Base-by-base conservation (phyloP, 331 rosid genomes). In the Malus hybrid region DNA sequence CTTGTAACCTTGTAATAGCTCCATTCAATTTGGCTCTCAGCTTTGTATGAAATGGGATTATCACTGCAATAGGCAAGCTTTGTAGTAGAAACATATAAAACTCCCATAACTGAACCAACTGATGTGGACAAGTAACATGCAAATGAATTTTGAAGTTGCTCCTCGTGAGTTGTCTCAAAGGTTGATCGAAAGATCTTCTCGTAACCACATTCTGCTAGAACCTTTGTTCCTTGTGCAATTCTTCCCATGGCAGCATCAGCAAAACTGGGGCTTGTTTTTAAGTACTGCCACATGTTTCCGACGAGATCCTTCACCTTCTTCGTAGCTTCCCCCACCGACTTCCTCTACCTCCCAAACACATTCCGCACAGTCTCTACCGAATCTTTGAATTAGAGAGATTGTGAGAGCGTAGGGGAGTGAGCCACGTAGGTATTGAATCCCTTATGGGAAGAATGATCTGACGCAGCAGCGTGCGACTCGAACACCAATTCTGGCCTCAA, bases 171-270 rank as follows among this genome's bases (percentile, higher is more conserved):
- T 16, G 92, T 85, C 70, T 88, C 97, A 80, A 92, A 94, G 13
- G 97, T 90, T 36, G 77, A 85, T 29, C 52, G 82, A 83, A 92
- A 94, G 75, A 92, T 89, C 87, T 85, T 92, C 79, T 92, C 96
- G 39, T 88, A 84, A 66, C 99, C 97, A 73, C 99, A 96, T 89
- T 94, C 99, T 5, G 92, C 97, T 31, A 94, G 80, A 70, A 94
- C 90, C 86, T 94, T 92, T 24, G 97, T 92, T 82, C 96, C 97
- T 65, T 92, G 97, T 18, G 99, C 97, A 75, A 94, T 94, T 85
- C 99, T 92, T 82, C 97, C 99, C 88, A 92, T 52, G 2, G 97
- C 95, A 80, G 97, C 98, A 73, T 94, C 98, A 60, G 93, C 29
- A 79, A 94, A 81, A 77, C 97, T 93, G 6, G 98, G 98, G 77